Percentiles rank a stretch among this genome's conserved stretches.
Conservation (phyloP, 148 eudicot species). For the Vaccinium corymbosum region DNA sequence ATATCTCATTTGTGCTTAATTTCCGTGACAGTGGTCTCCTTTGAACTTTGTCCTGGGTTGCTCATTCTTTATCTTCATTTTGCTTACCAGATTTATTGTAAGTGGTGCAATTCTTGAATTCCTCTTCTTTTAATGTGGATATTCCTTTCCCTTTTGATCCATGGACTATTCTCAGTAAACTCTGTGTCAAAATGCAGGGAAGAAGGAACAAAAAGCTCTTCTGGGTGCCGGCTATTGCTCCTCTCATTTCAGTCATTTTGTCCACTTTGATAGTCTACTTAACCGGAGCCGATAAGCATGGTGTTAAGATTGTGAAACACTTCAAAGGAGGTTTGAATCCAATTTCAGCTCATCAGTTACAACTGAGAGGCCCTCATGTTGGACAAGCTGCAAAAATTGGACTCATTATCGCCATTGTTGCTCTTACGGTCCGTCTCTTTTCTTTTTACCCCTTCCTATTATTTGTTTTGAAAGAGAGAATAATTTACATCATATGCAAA, state of each 20-base stretch:
- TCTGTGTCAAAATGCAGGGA: conserved; percentile 29
- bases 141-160: not conserved
- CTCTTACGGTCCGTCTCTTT: conserved; percentile 32
- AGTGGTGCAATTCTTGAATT: not conserved
- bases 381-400: conserved; percentile 39
- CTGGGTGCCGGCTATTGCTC: conserved; percentile 56
- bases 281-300: conserved; percentile 43
- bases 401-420: conserved; percentile 35
- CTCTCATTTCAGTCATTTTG: conserved; percentile 38
- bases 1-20: not conserved
- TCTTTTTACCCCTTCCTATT: not conserved
- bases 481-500: not conserved
- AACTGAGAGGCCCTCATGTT: conserved; percentile 32
- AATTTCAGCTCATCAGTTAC: conserved; percentile 36
- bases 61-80: conserved; percentile 46
- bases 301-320: conserved; percentile 42
- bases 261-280: conserved; percentile 44
- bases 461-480: not conserved
- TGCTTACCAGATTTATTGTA: conserved; percentile 34
- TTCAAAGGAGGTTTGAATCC: conserved; percentile 49
- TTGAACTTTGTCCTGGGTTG: conserved; percentile 45
- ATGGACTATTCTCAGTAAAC: not conserved
- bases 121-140: not conserved
- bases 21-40: conserved; percentile 36
- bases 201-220: conserved; percentile 41